Conservation (phyloP, 257 asterid genomes). For the Solanum arcanum region DNA sequence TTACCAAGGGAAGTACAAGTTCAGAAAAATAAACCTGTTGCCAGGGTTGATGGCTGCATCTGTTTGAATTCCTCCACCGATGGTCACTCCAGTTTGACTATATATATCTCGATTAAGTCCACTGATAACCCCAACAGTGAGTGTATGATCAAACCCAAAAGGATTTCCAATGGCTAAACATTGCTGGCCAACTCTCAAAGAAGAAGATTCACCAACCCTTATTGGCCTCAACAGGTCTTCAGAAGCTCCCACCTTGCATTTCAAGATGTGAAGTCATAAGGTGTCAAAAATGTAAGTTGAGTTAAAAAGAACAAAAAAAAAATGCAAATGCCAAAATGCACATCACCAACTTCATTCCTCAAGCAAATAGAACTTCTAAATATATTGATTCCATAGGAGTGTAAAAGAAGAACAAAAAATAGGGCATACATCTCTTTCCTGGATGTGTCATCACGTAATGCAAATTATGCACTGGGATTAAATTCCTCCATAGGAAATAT, state of each 20-base stretch:
- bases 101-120: constrained; percentile 90
- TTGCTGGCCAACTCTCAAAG: constrained; percentile 83
- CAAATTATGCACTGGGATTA: background rate
- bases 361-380: background rate
- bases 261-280: background rate
- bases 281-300: background rate
- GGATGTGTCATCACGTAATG: background rate
- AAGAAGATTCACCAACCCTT: constrained; percentile 62
- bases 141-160: constrained; percentile 97
- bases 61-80: constrained; percentile 95
- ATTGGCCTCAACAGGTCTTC: constrained; percentile 70
- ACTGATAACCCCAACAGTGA: constrained; percentile 91
- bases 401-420: background rate
- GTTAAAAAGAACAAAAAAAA: background rate
- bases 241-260: constrained; percentile 71
- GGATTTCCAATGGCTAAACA: constrained; percentile 98
- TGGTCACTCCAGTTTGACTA: constrained; percentile 92
- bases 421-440: background rate
- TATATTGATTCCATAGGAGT: background rate
- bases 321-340: background rate
- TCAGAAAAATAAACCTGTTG: constrained; percentile 50
- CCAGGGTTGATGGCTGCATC: constrained; percentile 99
- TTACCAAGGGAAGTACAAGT: background rate
- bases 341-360: background rate
- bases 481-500: background rate